Evolutionary conservation across 163 green algal species (phyloP), one percentile per base, ranked within the genome.

Genomic region (Prototheca stagnorum): DNA sequence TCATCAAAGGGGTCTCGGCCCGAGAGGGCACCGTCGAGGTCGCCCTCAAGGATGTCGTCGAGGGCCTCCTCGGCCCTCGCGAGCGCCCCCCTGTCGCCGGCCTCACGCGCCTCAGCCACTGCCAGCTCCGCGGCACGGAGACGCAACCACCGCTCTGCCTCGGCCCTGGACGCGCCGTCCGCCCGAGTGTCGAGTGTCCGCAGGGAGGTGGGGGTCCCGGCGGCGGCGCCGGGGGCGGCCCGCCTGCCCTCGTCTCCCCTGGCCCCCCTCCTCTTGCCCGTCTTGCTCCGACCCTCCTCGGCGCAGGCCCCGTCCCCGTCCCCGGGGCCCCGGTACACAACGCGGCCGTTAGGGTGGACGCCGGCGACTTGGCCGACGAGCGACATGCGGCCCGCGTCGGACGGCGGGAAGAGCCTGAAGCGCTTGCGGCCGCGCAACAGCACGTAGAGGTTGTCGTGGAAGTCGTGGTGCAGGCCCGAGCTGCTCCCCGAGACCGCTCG

Each of bases 401-500:
- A 31, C 1, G 84, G 80, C 9, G 72, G 72, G 49, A 63, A 93
- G 11, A 93, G 67, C 14, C 67, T 43, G 65, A 94, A 92, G 44
- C 62, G 61, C 69, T 94, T 94, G 48, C 59, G 45, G 7, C 84
- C 84, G 1, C 70, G 57, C 49, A 93, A 60, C 61, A 93, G 67
- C 22, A 87, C 49, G 47, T 93, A 93, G 37, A 92, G 65, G 55
- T 94, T 94, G 72, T 94, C 84, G 54, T 94, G 84, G 36, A 78
- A 91, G 62, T 94, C 84, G 33, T 90, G 80, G 61, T 94, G 84
- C 39, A 94, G 72, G 2, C 84, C 84, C 23, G 41, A 76, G 24
- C 67, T 83, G 9, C 70, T 62, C 6, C 81, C 78, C 21, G 17
- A 2, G 33, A 35, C 2, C 12, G 33, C 22, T 20, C 4, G 9